Base-by-base conservation (phyloP, 2,329 filamentous ascomycete species). In the Scolecobasidium constrictum region DNA sequence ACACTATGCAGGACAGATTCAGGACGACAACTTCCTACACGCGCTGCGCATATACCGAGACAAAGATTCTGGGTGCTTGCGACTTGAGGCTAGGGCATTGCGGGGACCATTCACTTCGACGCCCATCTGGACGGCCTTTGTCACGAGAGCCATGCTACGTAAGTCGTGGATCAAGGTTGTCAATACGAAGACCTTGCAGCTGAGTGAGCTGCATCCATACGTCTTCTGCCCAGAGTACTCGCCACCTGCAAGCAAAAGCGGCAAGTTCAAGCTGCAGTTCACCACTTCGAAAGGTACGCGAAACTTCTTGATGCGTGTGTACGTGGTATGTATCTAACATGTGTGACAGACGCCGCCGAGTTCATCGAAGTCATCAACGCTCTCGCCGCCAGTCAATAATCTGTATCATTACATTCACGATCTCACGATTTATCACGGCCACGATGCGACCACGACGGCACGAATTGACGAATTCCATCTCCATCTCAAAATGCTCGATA, bases 101-200 rank as follows among this genome's bases (percentile, higher is more conserved):
- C 61, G 67, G 19, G 74, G 75, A 1, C 64, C 66, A 1, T 64
- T 71, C 57, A 67, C 69, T 48, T 62, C 65, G 16, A 69, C 72
- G 2, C 75, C 76, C 0, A 70, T 79, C 43, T 80, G 76, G 76
- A 80, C 74, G 2, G 71, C 71, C 0, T 76, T 75, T 47, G 62
- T 75, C 16, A 71, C 68, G 1, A 57, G 66, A 18, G 65, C 69
- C 43, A 56, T 73, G 23, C 57, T 58, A 20, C 59, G 64, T 40
- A 62, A 56, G 4, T 59, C 58, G 23, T 77, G 73, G 72, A 62
- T 72, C 45, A 64, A 63, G 33, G 58, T 56, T 9, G 50, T 64
- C 1, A 61, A 61, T 2, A 39, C 62, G 2, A 65, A 60, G 31
- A 63, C 65, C 2, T 56, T 76, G 2, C 55, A 69, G 18, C 55